Conservation (phyloP, 257 asterid species). For the Solanum tarapatanum region DNA sequence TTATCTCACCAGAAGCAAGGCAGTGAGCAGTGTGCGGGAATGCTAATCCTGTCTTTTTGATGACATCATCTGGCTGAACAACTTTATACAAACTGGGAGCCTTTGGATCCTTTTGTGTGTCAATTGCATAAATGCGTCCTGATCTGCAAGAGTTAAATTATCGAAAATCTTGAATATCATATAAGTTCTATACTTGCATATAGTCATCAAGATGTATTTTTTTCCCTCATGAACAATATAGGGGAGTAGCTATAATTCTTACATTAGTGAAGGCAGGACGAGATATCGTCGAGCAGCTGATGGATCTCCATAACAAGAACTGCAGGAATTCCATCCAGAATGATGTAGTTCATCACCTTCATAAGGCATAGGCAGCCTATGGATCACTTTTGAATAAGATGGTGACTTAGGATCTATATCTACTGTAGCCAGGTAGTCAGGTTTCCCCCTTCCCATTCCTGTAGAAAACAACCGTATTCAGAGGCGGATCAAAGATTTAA, state of each 20-base stretch:
- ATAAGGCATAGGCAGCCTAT: constrained; percentile 89
- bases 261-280: constrained; percentile 83
- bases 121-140: constrained; percentile 90
- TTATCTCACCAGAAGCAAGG: constrained; percentile 92
- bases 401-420: constrained; percentile 84
- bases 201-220: background rate
- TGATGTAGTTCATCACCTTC: constrained; percentile 86
- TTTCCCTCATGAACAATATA: background rate
- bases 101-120: constrained; percentile 65
- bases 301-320: constrained; percentile 85
- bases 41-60: constrained; percentile 82
- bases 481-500: background rate
- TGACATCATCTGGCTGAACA: constrained; percentile 65
- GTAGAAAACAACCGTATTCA: background rate
- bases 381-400: constrained; percentile 67
- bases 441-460: constrained; percentile 83
- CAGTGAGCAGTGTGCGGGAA: constrained; percentile 97
- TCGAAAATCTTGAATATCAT: background rate
- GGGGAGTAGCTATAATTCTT: constrained; percentile 7
- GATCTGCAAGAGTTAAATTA: constrained; percentile 41
- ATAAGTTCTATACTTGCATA: background rate
- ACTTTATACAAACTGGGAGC: constrained; percentile 72
- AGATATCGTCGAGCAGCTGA: constrained; percentile 67
- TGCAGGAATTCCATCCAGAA: constrained; percentile 98
- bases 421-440: constrained; percentile 90